These are phyloP conservation scores for Fusarium pseudocircinatum DNA, from an alignment of 2,329 filamentous ascomycete genomes.

Conservation along the genomic window DNA sequence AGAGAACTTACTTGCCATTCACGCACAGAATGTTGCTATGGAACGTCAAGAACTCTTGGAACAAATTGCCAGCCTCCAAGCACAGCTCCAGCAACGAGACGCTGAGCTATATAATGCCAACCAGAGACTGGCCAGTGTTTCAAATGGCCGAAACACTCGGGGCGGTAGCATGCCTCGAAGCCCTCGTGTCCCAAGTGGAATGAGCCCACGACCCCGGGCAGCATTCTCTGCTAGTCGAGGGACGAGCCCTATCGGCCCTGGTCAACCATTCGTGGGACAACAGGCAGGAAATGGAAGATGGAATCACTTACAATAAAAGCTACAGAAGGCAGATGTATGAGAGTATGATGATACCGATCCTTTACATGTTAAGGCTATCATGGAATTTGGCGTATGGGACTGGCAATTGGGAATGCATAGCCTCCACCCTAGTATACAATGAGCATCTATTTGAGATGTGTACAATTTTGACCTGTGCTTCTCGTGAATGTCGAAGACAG, in stretches of 20 bases:
- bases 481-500: neutral
- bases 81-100: constrained; percentile 60
- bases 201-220: constrained; percentile 58
- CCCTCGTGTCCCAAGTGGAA: constrained; percentile 60
- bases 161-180: constrained; percentile 67
- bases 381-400: constrained; percentile 7
- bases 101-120: constrained; percentile 57
- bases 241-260: constrained; percentile 58
- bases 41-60: constrained; percentile 49
- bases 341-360: constrained; percentile 3
- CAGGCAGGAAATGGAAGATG: constrained; percentile 54
- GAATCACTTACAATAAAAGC: constrained; percentile 55
- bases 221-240: constrained; percentile 57
- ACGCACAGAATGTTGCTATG: constrained; percentile 55
- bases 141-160: constrained; percentile 64
- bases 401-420: neutral
- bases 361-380: constrained; percentile 8
- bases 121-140: constrained; percentile 59
- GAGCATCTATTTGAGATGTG: neutral
- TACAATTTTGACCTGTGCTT: neutral
- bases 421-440: neutral
- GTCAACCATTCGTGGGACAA: constrained; percentile 53
- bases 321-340: neutral
- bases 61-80: constrained; percentile 54
- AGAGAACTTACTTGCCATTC: constrained; percentile 58